Evolutionary conservation across 306 rosid genomes (phyloP).

Genomic region (Lathyrus aphaca): DNA sequence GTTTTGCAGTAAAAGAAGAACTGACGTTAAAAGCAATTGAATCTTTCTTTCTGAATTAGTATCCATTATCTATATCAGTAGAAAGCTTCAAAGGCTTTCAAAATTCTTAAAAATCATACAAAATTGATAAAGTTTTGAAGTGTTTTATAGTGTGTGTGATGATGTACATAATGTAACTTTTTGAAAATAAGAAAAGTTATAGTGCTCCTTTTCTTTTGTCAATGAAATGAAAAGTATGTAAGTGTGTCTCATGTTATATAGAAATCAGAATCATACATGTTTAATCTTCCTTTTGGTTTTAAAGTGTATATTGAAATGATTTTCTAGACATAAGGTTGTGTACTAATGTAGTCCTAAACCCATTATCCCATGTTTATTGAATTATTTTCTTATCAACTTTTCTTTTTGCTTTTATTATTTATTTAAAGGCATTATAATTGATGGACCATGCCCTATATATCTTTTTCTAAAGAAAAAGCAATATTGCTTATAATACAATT

Average conservation of each 20-base stretch:
- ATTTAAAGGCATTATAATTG: slow-evolving; percentile 40
- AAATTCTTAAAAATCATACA: slow-evolving; percentile 31
- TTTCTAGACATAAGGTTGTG: slow-evolving; percentile 33
- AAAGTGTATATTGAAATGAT: slow-evolving; percentile 27
- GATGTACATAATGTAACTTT: slow-evolving; percentile 19
- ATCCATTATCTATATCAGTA: slow-evolving; percentile 47
- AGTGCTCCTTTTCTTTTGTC: slow-evolving; percentile 37
- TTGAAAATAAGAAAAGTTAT: slow-evolving; percentile 39
- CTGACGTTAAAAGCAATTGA: slow-evolving; percentile 46
- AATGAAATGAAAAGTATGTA: slow-evolving; percentile 36
- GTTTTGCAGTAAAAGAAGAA: slow-evolving; percentile 53
- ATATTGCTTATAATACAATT: slow-evolving; percentile 13
- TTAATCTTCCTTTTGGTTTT: not conserved
- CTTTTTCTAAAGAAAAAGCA: slow-evolving; percentile 43
- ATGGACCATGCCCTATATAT: slow-evolving; percentile 10
- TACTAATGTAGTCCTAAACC: slow-evolving; percentile 48
- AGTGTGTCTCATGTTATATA: slow-evolving; percentile 21
- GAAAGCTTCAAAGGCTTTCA: slow-evolving; percentile 29
- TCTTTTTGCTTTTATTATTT: slow-evolving; percentile 50
- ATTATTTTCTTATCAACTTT: slow-evolving; percentile 40
- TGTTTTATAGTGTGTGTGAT: slow-evolving; percentile 35
- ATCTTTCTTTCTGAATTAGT: slow-evolving; percentile 41
- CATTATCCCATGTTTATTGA: slow-evolving; percentile 48
- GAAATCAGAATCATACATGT: slow-evolving; percentile 20
- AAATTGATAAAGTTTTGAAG: slow-evolving; percentile 15